phyloP scores from a whole-genome alignment of 352 stramenopile species.

The Pythium utonaiense region DNA sequence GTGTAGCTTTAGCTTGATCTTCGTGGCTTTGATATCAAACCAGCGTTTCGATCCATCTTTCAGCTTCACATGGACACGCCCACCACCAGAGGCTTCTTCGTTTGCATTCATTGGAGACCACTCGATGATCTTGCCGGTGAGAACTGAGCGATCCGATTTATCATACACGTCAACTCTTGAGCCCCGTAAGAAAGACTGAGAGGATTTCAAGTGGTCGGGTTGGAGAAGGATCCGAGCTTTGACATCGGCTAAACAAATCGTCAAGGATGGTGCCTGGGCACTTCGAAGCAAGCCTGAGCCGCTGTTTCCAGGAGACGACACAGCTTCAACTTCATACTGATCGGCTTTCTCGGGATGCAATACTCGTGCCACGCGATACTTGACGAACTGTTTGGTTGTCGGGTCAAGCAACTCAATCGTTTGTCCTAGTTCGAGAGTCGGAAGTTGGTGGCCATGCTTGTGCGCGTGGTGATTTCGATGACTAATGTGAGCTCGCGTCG shows the following conservation, averaged over 20 bases:
- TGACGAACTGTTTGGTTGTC: slow-evolving; percentile 19
- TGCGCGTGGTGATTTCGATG: background rate
- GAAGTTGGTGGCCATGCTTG: slow-evolving; percentile 1
- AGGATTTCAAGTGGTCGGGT: background rate
- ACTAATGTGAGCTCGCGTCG: background rate
- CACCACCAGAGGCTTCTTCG: background rate
- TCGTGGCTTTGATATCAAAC: slow-evolving; percentile 19
- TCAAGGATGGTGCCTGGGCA: background rate
- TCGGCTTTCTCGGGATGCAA: background rate
- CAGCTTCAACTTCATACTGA: slow-evolving; percentile 9
- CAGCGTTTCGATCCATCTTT: slow-evolving; percentile 20
- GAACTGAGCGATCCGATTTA: slow-evolving; percentile 17
- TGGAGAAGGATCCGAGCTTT: slow-evolving; percentile 14
- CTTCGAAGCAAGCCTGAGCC: background rate
- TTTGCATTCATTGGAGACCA: background rate
- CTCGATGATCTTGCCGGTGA: slow-evolving; percentile 18
- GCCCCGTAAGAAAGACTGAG: background rate
- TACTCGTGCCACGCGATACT: slow-evolving; percentile 12
- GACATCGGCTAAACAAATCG: slow-evolving; percentile 2
- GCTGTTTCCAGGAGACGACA: background rate
- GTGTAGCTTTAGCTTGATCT: slow-evolving; percentile 22
- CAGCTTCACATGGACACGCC: slow-evolving; percentile 14
- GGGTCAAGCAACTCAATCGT: slow-evolving; percentile 16
- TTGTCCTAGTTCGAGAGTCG: background rate
- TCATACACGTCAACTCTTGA: slow-evolving; percentile 26